Evolutionary conservation across 2,329 filamentous ascomycete species (phyloP), one percentile per base, ranked within the genome.

Genomic region (Metarhizium anisopliae): DNA sequence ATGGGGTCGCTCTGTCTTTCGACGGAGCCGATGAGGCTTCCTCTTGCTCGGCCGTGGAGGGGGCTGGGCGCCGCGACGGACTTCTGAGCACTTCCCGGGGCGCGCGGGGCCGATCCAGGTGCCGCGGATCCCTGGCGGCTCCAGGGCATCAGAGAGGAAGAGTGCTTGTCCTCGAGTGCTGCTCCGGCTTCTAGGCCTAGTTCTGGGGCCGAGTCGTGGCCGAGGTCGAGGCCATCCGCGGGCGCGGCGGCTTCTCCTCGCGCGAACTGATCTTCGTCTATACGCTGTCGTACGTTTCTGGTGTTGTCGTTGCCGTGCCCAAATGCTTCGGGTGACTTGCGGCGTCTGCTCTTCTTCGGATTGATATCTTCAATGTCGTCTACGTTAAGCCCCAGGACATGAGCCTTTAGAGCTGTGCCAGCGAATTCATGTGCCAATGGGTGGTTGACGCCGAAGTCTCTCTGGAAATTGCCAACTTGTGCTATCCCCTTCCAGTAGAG

Each of bases 131-230:
- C 72, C 11, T 64, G 59, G 3, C 75, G 76, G 58, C 77, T 80
- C 80, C 80, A 82, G 4, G 79, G 79, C 64, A 77, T 70, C 55
- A 78, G 67, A 16, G 74, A 76, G 2, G 76, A 79, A 1, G 77
- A 79, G 50, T 81, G 80, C 54, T 85, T 81, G 57, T 95, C 87
- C 4, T 83, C 81, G 54, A 94, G 78, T 7, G 82, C 80, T 0
- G 81, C 78, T 0, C 77, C 80, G 1, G 81, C 86, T 47, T 89
- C 82, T 70, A 89, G 83, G 20, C 85, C 88, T 29, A 89, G 69
- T 67, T 95, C 90, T 20, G 86, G 70, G 51, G 73, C 67, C 0
- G 69, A 67, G 18, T 77, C 70, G 20, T 75, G 68, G n/a, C 69
- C 70, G 6, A 73, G 61, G 2, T 70, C 63, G 8, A 68, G 50